Base-by-base conservation (phyloP, 2,329 filamentous ascomycete species). In the Penicillium nordicum region DNA sequence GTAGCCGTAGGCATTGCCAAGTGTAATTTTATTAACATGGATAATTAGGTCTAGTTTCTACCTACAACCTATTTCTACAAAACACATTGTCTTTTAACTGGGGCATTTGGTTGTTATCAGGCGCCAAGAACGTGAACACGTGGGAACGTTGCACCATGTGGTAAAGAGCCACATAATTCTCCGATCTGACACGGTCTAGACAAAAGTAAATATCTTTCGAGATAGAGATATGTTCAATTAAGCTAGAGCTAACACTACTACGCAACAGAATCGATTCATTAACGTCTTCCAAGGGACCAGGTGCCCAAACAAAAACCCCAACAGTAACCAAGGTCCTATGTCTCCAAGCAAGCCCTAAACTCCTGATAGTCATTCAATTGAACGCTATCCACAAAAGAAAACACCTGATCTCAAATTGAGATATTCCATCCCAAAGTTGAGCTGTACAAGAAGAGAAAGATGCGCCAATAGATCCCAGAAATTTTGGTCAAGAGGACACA, bases 401-500 rank as follows among this genome's bases (percentile, higher is more conserved):
- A 59, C 53, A 64, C 59, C 58, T 55, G 55, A 64, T 66, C 59
- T 64, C 45, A 43, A 44, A 36, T 51, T 57, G 57, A 64, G 57
- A 61, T 32, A 65, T 60, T 55, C 57, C 60, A 58, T 58, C 50
- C 59, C 63, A 63, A 65, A 61, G 23, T 51, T 57, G 61, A 59
- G 49, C 64, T 67, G 50, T 64, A 63, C 67, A 67, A 57, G 61
- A 68, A 66, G 50, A 60, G 60, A 57, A 50, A 54, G 30, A 46
- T 62, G 50, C 60, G 60, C 59, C 60, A 49, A 51, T 57, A 55
- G 58, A 53, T 58, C 54, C 48, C 57, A 34, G 42, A 53, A 21
- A 50, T 50, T 55, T 58, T 51, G 27, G 18, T 48, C 27, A 55
- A 53, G 46, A 44, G 25, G 51, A 53, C 40, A 51, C 32, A 32